Evolutionary conservation across 768 basidiomycete species (phyloP), one percentile per base, ranked within the genome.

Genomic region (Rhizopogon sp.): DNA sequence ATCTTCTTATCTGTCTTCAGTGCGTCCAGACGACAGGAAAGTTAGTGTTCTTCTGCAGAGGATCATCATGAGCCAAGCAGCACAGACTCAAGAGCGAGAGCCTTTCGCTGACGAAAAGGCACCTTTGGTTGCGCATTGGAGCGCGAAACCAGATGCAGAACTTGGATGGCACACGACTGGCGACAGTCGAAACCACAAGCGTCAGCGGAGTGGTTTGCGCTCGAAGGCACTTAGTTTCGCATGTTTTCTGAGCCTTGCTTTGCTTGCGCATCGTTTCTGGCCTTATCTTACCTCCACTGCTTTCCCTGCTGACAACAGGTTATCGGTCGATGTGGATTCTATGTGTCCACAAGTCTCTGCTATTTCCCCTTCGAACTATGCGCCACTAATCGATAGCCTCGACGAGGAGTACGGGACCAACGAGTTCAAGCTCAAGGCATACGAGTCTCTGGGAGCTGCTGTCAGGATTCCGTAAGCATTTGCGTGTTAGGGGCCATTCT

Each of bases 371-470:
- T 46, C 46, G 1, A 25, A 41, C 41, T 53, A 72, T 16, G 47
- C 55, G 11, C 5, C 35, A 6, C 55, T 73, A 22, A 47, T 66
- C 17, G 50, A 44, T 5, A 55, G 58, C n/a, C 61, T 73, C 9
- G 68, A 66, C 42, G n/a, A 60, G 4, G 43, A 61, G 22, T 67
- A 68, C 25, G 54, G 40, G 29, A 60, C 64, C 1, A 57, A 39
- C 0, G 59, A 60, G 14, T 74, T 72, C 57, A 66, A 64, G 57
- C 50, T 59, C 7, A 64, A 64, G 43, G 68, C 63, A 13, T 69
- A 66, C 43, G 66, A 69, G 41, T 72, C 62, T 42, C 59, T 75
- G 33, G 64, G 71, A 11, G 75, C 68, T 3, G 73, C 71, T 3
- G 66, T 76, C 6, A 60, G 66, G 33, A 68, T 76, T 16, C 69